Evolutionary conservation across 2,329 filamentous ascomycete species (phyloP).

Genomic region (Colletotrichum tropicicola): DNA sequence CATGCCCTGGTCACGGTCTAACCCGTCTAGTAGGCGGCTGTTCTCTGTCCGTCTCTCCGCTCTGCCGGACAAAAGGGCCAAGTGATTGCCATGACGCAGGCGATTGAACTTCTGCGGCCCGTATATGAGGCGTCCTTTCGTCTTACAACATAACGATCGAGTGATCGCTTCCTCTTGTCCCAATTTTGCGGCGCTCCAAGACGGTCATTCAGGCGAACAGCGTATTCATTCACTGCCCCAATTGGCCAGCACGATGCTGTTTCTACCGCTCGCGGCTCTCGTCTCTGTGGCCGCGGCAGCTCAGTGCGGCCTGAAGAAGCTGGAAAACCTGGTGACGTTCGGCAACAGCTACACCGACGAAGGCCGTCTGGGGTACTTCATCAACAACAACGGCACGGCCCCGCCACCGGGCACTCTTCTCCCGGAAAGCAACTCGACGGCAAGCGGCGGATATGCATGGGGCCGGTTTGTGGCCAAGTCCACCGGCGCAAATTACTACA

Average conservation of each 20-base stretch:
- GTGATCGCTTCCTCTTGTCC: neutral
- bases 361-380: constrained; percentile 71
- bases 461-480: constrained; percentile 70
- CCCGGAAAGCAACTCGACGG: constrained; percentile 58
- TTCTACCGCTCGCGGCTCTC: constrained; percentile 6
- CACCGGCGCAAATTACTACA: constrained; percentile 64
- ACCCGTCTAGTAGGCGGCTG: neutral
- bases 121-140: constrained; percentile 1
- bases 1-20: neutral
- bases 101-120: neutral
- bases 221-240: no score
- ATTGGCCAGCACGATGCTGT: constrained; percentile 3
- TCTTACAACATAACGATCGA: no score
- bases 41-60: constrained; percentile 1
- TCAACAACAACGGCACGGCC: constrained; percentile 61
- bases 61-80: neutral
- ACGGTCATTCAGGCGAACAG: neutral
- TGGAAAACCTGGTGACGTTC: constrained; percentile 74
- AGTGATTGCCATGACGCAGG: neutral
- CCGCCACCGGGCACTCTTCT: constrained; percentile 68
- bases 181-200: neutral
- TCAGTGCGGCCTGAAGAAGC: constrained; percentile 47
- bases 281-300: constrained; percentile 26
- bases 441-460: constrained; percentile 75
- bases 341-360: constrained; percentile 84